A percentile compares a stretch with the other conserved stretches of the same genome.
These are phyloP conservation scores for Microbotryum lychnidis-dioicae DNA, from an alignment of 1,284 basidiomycete species.

Conservation along the genomic window DNA sequence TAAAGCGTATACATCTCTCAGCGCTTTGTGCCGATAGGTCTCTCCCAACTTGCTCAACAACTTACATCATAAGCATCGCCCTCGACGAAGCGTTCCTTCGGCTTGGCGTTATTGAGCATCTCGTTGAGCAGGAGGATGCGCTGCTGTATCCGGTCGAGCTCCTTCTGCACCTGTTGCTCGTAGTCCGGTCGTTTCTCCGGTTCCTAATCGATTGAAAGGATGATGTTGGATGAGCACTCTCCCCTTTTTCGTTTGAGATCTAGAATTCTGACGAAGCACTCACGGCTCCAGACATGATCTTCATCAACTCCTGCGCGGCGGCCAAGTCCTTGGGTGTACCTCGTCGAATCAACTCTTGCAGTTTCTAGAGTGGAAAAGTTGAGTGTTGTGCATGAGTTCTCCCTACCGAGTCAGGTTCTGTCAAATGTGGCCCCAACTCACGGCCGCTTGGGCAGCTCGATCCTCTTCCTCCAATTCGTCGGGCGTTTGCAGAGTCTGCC, in stretches of 20 bases:
- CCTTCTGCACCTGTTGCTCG: conserved; percentile 73
- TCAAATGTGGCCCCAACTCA: conserved; percentile 33
- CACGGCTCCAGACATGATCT: conserved; percentile 78
- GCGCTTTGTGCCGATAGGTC: no score
- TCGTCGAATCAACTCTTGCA: conserved; percentile 93
- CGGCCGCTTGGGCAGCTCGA: conserved; percentile 82
- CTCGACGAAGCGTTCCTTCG: conserved; percentile 42
- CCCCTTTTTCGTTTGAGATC: background rate
- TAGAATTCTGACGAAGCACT: conserved; percentile 25
- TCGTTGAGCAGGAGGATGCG: conserved; percentile 92
- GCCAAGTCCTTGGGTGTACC: conserved; percentile 92
- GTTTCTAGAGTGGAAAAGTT: conserved; percentile 50
- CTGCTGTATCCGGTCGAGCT: conserved; percentile 88
- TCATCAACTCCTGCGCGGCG: conserved; percentile 97
- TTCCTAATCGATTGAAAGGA: conserved; percentile 46
- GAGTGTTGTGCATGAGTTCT: background rate
- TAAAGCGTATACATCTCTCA: background rate
- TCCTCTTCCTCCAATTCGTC: conserved; percentile 96
- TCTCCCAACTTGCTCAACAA: conserved; percentile 15
- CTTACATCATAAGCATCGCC: conserved; percentile 90
- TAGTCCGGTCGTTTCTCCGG: conserved; percentile 92
- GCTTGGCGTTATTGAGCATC: conserved; percentile 87
- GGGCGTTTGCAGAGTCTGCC: conserved; percentile 82
- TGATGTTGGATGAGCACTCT: background rate
- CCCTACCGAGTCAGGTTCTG: no score